Evolutionary conservation across 345 rosid species (phyloP).

Genomic region (Salix viminalis): DNA sequence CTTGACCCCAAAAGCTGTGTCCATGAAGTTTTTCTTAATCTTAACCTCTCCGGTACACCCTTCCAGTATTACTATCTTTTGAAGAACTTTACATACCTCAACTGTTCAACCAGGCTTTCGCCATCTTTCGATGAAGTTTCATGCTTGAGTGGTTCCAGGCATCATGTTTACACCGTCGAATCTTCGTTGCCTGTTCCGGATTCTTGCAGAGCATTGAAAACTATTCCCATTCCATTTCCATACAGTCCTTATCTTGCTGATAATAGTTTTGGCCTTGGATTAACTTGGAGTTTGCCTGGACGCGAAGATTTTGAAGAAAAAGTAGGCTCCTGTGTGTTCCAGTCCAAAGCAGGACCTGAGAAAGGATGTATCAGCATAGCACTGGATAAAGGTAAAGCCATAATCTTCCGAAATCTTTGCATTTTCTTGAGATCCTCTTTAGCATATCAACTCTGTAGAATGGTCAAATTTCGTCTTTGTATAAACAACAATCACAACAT

Average conservation of each 20-base stretch:
- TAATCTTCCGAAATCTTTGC: background rate
- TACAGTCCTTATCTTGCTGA: constrained; percentile 54
- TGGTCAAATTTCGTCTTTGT: background rate
- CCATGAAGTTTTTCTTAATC: constrained; percentile 55
- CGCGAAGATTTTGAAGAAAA: constrained; percentile 7
- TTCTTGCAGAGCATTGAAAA: constrained; percentile 40
- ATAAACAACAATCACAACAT: background rate
- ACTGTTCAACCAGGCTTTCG: constrained; percentile 41
- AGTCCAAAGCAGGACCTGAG: background rate
- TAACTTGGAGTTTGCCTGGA: constrained; percentile 46
- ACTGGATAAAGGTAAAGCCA: background rate
- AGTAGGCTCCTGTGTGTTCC: constrained; percentile 1
- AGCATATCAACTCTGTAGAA: background rate
- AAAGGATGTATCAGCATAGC: background rate
- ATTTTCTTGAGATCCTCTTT: background rate
- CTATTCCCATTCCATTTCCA: constrained; percentile 53
- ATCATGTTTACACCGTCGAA: constrained; percentile 45
- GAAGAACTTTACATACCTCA: constrained; percentile 49
- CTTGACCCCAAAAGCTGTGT: constrained; percentile 50
- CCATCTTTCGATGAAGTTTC: constrained; percentile 33
- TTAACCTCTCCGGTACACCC: constrained; percentile 47
- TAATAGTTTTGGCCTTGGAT: constrained; percentile 50
- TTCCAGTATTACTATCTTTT: constrained; percentile 44
- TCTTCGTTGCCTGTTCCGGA: constrained; percentile 19
- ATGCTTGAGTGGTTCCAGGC: constrained; percentile 43